These are phyloP conservation scores for Penicillium cataractarum DNA, from an alignment of 495 filamentous ascomycete species.

Conservation along the genomic window DNA sequence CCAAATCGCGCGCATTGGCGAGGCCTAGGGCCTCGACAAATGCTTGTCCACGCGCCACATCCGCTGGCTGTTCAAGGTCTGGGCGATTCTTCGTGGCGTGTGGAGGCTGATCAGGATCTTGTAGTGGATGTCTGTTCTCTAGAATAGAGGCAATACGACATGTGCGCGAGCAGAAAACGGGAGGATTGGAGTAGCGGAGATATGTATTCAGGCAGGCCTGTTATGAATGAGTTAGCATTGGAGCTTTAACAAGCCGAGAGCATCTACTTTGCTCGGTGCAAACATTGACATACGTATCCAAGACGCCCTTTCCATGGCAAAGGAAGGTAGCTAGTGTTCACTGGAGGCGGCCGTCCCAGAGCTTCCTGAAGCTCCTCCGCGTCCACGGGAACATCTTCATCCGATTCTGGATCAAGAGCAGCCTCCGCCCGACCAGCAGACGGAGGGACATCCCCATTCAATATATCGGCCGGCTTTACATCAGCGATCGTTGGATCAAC, in stretches of 20 bases:
- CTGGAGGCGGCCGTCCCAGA: slow-evolving; percentile 67
- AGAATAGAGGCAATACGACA: slow-evolving; percentile 90
- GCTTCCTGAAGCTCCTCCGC: slow-evolving; percentile 52
- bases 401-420: slow-evolving; percentile 50
- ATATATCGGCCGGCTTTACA: slow-evolving; percentile 25
- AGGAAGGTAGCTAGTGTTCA: slow-evolving; percentile 85
- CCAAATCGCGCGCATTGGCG: slow-evolving; percentile 79
- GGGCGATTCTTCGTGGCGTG: slow-evolving; percentile 83
- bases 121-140: slow-evolving; percentile 82
- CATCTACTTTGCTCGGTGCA: not conserved
- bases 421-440: slow-evolving; percentile 26
- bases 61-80: slow-evolving; percentile 67
- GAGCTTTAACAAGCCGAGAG: not conserved
- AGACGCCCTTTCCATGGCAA: slow-evolving; percentile 91
- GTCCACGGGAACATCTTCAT: slow-evolving; percentile 47
- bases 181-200: slow-evolving; percentile 79
- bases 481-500: slow-evolving; percentile 5
- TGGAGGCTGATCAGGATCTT: slow-evolving; percentile 72
- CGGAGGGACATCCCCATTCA: slow-evolving; percentile 20
- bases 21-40: slow-evolving; percentile 81
- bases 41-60: slow-evolving; percentile 62
- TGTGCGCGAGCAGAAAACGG: slow-evolving; percentile 89
- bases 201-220: slow-evolving; percentile 93
- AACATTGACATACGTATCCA: slow-evolving; percentile 79
- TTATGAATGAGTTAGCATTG: slow-evolving; percentile 20